phyloP scores from a whole-genome alignment of 2,329 filamentous ascomycete genomes.

The Pestalotiopsis sp. region DNA sequence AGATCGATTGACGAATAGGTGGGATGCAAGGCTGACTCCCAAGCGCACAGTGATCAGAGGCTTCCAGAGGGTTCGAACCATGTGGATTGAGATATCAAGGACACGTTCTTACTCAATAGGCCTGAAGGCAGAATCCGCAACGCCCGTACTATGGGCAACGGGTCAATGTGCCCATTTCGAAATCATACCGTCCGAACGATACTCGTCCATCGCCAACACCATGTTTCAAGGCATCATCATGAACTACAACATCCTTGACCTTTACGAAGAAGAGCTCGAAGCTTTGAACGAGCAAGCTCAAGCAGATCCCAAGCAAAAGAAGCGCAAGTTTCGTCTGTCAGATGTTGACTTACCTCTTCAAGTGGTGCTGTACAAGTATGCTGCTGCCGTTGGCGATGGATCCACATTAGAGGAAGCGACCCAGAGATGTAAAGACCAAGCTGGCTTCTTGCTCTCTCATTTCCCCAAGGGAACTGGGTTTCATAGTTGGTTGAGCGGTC shows the following conservation, averaged over 20 bases:
- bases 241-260: conserved; percentile 64
- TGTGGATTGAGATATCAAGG: conserved; percentile 58
- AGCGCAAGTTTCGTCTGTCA: conserved; percentile 10
- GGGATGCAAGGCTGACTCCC: not conserved
- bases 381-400: conserved; percentile 55
- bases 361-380: conserved; percentile 47
- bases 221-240: conserved; percentile 67
- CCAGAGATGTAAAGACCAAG: conserved; percentile 49
- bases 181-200: conserved; percentile 61
- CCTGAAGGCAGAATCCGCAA: conserved; percentile 45
- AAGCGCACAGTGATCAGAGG: conserved; percentile 35
- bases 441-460: conserved; percentile 55
- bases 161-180: conserved; percentile 71
- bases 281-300: conserved; percentile 32
- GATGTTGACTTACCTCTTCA: conserved; percentile 32
- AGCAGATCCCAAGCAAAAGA: conserved; percentile 36
- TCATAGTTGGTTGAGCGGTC: conserved; percentile 47
- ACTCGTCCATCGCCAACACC: conserved; percentile 56
- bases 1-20: no score
- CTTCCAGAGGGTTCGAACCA: conserved; percentile 26
- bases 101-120: conserved; percentile 57
- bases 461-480: conserved; percentile 53
- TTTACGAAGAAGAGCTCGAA: conserved; percentile 48
- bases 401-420: conserved; percentile 52
- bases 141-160: conserved; percentile 66